Base-by-base conservation (phyloP, 2,329 filamentous ascomycete species). In the Lachnellula suecica region DNA sequence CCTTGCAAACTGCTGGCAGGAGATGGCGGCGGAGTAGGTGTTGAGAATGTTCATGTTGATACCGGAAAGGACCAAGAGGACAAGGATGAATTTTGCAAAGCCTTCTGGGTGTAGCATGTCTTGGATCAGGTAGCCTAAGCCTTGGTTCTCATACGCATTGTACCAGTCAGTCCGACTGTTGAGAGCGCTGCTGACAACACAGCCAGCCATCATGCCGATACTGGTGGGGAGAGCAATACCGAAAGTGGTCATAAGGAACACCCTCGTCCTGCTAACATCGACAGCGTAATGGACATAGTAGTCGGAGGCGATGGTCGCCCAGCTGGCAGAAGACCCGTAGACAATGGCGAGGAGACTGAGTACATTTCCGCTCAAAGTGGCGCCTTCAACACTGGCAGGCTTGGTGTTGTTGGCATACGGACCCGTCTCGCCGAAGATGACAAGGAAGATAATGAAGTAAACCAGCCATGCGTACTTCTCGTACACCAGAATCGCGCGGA, bases 251-350 rank as follows among this genome's bases (percentile, higher is more conserved):
- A 54, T 47, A 2, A 49, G 9, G 25, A 54, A 57, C 5, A 57
- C 45, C 22, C 54, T 57, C 24, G 40, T 23, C 41, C 49, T 57
- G 49, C 71, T 73, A 9, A 74, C 74, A 52, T 75, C 64, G 52
- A 73, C 71, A 0, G 73, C 74, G 52, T 78, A 78, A 52, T 78
- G 74, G 24, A 74, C 72, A 49, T 75, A 76, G 58, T 73, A 76
- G 56, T 76, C 73, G 7, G 70, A 70, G 2, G 70, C 68, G 44
- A 78, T 74, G n/a, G 71, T 72, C 47, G 68, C 70, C 76, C 76
- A 79, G 11, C 74, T 76, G 4, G 74, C 73, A n/a, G 72, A 76
- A 4, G 70, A 74, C 27, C 75, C 75, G 62, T 78, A 79, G 45
- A 77, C 64, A 43, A 76, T 68, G 24, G 74, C 71, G 45, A 78